These are phyloP conservation scores for Kodamaea fungicola DNA, from an alignment of 1,139 yeast genomes.

Conservation along the genomic window DNA sequence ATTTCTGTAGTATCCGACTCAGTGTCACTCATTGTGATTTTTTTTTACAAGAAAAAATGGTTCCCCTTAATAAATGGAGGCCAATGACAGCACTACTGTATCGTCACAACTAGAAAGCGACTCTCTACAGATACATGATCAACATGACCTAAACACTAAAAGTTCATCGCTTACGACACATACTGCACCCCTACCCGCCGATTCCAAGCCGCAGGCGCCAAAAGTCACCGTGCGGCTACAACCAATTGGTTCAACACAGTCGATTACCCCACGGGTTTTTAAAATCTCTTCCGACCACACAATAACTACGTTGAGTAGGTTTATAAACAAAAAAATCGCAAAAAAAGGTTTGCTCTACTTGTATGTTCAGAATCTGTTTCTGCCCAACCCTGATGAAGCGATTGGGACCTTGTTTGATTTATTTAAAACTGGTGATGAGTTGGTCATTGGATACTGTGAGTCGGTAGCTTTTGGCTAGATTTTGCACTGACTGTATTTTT, in stretches of 20 bases:
- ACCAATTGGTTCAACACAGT: conserved; percentile 57
- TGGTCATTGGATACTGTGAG: conserved; percentile 53
- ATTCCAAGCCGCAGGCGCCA: background rate
- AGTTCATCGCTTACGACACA: too few species aligned
- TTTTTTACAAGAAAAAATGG: background rate
- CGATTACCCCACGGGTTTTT: conserved; percentile 47
- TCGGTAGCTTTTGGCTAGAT: conserved; percentile 54
- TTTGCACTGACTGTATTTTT: background rate
- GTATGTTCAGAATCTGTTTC: conserved; percentile 58
- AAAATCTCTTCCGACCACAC: conserved; percentile 46
- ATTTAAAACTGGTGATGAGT: conserved; percentile 48
- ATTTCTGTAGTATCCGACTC: conserved; percentile 3
- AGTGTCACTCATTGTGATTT: conserved; percentile 5
- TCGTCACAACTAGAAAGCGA: too few species aligned
- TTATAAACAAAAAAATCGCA: conserved; percentile 40
- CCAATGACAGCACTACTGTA: too few species aligned
- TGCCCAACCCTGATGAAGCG: conserved; percentile 57
- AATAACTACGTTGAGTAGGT: conserved; percentile 43
- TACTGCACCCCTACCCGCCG: too few species aligned
- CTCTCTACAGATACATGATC: too few species aligned
- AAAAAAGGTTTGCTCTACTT: conserved; percentile 24
- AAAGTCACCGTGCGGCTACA: conserved; percentile 49
- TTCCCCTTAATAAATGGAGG: background rate
- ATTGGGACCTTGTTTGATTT: conserved; percentile 44
- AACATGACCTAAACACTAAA: too few species aligned